Percentiles rank a stretch among this genome's conserved stretches.
phyloP scores from a whole-genome alignment of 2,329 filamentous ascomycete species.

The Aspergillus fischeri region DNA sequence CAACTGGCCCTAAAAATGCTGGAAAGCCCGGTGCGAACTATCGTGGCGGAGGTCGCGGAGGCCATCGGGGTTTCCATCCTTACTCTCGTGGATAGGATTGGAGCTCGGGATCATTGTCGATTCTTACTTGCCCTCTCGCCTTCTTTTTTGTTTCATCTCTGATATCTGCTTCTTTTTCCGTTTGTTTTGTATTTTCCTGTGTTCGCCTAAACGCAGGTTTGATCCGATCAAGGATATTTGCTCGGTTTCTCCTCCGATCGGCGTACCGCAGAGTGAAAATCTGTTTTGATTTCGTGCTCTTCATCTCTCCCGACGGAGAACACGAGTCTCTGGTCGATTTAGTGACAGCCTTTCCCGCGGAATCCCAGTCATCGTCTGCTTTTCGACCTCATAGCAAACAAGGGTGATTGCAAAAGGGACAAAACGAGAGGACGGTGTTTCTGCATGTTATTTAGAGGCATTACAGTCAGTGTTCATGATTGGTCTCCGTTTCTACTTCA shows the following conservation, averaged over 20 bases:
- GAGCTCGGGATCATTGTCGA: background rate
- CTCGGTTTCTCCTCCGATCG: background rate
- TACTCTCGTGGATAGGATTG: conserved; percentile 51
- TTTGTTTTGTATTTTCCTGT: background rate
- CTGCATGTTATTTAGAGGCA: background rate
- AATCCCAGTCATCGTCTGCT: background rate
- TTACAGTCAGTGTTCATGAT: background rate
- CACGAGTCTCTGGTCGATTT: background rate
- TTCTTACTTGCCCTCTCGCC: background rate
- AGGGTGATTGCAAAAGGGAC: background rate
- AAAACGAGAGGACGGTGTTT: background rate
- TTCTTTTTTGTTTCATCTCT: background rate
- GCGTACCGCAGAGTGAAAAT: background rate
- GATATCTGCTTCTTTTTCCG: conserved; percentile 2
- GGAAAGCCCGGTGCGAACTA: conserved; percentile 90
- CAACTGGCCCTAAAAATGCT: conserved; percentile 93
- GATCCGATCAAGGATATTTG: background rate
- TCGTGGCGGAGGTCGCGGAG: conserved; percentile 77
- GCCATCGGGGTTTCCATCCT: conserved; percentile 72
- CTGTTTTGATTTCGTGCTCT: background rate
- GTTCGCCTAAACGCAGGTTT: background rate
- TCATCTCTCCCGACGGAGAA: background rate
- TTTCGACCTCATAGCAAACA: background rate
- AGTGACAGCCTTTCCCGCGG: background rate
- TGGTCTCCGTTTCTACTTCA: background rate